Percentiles rank a stretch among this genome's conserved stretches.
These are phyloP conservation scores for Mycena latifolia DNA, from an alignment of 768 basidiomycete species.

Conservation along the genomic window DNA sequence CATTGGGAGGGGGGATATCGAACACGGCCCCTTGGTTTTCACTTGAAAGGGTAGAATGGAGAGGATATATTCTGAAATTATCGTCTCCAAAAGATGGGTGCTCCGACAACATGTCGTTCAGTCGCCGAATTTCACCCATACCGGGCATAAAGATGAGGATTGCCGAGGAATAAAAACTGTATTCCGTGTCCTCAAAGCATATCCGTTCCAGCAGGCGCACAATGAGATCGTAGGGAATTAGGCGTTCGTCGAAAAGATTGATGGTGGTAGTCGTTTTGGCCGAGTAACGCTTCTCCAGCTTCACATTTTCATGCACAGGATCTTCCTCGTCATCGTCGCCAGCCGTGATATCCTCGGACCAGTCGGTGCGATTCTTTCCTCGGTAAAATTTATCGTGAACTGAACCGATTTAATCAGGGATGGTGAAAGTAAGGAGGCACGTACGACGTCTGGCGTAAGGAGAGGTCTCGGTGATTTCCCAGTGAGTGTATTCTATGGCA, in stretches of 20 bases:
- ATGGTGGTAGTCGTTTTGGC: constrained; percentile 79
- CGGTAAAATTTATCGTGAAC: constrained; percentile 75
- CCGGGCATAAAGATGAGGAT: constrained; percentile 96
- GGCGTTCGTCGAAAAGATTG: constrained; percentile 87
- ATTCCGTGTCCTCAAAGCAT: constrained; percentile 74
- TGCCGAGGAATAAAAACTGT: constrained; percentile 76
- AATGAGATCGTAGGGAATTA: constrained; percentile 94
- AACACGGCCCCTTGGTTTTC: constrained; percentile 94
- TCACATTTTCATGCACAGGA: constrained; percentile 55
- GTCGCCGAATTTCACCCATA: constrained; percentile 89
- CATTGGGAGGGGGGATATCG: constrained; percentile 82
- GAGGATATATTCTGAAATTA: constrained; percentile 81
- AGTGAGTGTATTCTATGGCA: constrained; percentile 84
- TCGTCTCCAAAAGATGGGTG: constrained; percentile 79
- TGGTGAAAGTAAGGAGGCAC: constrained; percentile 40
- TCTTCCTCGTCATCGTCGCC: constrained; percentile 80
- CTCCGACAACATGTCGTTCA: constrained; percentile 84
- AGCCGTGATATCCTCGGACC: constrained; percentile 78
- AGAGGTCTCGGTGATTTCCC: constrained; percentile 84
- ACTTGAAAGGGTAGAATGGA: constrained; percentile 94
- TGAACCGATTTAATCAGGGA: constrained; percentile 41
- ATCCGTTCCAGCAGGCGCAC: constrained; percentile 84
- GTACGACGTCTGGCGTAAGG: constrained; percentile 82
- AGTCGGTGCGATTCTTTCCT: constrained; percentile 74
- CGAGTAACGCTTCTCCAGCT: constrained; percentile 87